Conservation (phyloP, 495 filamentous ascomycete genomes). For the Penicillium dipodomyicola region DNA sequence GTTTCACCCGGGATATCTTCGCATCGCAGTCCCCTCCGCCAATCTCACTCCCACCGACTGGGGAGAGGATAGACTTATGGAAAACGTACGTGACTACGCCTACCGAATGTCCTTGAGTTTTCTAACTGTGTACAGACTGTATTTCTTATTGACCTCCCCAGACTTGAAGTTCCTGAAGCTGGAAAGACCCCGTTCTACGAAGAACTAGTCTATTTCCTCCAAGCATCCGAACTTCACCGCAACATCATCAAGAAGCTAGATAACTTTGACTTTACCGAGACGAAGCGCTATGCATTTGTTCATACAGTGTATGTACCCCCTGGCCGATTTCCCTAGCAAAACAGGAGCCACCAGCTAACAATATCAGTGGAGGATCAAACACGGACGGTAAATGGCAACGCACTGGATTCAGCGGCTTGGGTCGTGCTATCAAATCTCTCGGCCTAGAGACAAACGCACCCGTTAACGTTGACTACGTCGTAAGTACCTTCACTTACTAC, state of each 20-base stretch:
- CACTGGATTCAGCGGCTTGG: slow-evolving; percentile 70
- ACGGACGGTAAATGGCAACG: slow-evolving; percentile 51
- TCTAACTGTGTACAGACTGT: slow-evolving; percentile 49
- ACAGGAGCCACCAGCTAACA: slow-evolving; percentile 7
- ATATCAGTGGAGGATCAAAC: slow-evolving; percentile 52
- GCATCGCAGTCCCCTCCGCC: slow-evolving; percentile 76
- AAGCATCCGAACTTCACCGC: slow-evolving; percentile 62
- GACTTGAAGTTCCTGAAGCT: slow-evolving; percentile 30
- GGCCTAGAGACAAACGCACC: slow-evolving; percentile 47
- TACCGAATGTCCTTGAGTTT: background rate
- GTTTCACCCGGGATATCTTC: slow-evolving; percentile 63
- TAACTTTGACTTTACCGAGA: slow-evolving; percentile 74
- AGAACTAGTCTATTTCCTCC: slow-evolving; percentile 69
- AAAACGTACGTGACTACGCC: slow-evolving; percentile 55
- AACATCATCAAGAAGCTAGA: slow-evolving; percentile 57
- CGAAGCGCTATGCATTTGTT: slow-evolving; percentile 68
- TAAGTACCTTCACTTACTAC: slow-evolving; percentile 24
- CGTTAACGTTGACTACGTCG: slow-evolving; percentile 61
- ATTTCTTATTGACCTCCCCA: slow-evolving; percentile 83
- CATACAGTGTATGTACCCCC: slow-evolving; percentile 60
- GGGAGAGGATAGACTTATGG: slow-evolving; percentile 77
- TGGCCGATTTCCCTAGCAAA: background rate
- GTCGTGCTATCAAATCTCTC: slow-evolving; percentile 56
- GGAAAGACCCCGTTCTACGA: slow-evolving; percentile 56
- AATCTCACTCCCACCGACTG: slow-evolving; percentile 81